Base-by-base conservation (phyloP, 2,329 filamentous ascomycete species). In the Ascochyta lentis region DNA sequence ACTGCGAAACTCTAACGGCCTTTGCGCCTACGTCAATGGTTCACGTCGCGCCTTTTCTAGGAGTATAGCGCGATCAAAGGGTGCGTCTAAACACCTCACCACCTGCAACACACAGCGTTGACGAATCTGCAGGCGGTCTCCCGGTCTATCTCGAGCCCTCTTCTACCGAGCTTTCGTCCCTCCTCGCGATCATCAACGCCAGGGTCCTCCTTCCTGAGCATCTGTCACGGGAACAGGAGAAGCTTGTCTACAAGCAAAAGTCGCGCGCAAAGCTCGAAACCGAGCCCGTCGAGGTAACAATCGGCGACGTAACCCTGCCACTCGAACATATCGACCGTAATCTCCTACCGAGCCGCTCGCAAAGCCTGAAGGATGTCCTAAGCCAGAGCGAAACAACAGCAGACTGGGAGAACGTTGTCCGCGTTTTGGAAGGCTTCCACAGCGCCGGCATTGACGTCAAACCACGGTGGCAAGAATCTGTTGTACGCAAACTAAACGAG, bases 191-290 rank as follows among this genome's bases (percentile, higher is more conserved):
- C 9, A 67, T 81, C 48, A 79, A 80, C 58, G 70, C 68, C 41
- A 77, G 77, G 46, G 65, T 81, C 61, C 74, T 82, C 54, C 72
- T 81, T 22, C 80, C 80, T 13, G 51, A 52, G 6, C 76, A 79
- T 64, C 74, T 83, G 48, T 75, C 70, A 54, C 58, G 64, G 15
- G 69, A 71, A 35, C 78, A 81, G 60, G 64, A 71, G 27, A 68
- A 73, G 54, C 74, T 81, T 27, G 76, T 82, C 60, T 80, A 76
- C 70, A 65, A 67, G 41, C 56, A 70, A 16, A 74, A 77, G 33
- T 70, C 77, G 68, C 68, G 69, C n/a, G 66, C 76, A 40, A 72
- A 73, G 35, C 75, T 82, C 33, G 69, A 76, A 44, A 74, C 70
- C 24, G 73, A 79, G 51, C 78, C 79, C 29, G 71, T 78, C 34